These are phyloP conservation scores for Colletotrichum higginsianum DNA, from an alignment of 2,329 filamentous ascomycete genomes.

Conservation along the genomic window DNA sequence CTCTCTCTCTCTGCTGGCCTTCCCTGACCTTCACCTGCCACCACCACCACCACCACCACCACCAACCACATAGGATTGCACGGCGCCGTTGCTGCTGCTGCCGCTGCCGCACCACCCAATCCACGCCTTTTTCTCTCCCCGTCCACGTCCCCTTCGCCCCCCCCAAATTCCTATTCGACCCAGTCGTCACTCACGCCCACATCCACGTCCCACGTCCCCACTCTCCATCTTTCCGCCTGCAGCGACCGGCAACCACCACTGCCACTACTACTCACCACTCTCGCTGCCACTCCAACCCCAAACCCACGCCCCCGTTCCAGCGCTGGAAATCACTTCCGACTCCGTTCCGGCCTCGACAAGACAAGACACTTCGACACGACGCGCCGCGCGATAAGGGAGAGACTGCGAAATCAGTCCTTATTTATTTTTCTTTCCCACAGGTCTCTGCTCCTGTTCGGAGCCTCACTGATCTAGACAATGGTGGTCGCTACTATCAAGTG, in stretches of 20 bases:
- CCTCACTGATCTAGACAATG: constrained; percentile 63
- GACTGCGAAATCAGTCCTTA: constrained; percentile 38
- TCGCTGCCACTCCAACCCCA: constrained; percentile 33
- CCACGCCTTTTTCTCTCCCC: constrained; percentile 25
- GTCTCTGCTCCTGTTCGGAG: constrained; percentile 56
- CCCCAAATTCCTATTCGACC: constrained; percentile 40
- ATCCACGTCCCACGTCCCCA: constrained; percentile 23
- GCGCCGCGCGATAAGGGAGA: constrained; percentile 46
- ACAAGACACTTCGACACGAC: constrained; percentile 44
- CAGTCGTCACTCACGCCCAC: constrained; percentile 2
- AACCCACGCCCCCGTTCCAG: constrained; percentile 21
- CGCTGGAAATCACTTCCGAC: constrained; percentile 39
- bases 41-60: background rate
- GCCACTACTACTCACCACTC: constrained; percentile 37
- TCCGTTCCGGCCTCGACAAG: constrained; percentile 39
- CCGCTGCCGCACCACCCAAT: constrained; percentile 15
- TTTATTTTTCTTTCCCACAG: constrained; percentile 38
- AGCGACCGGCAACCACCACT: constrained; percentile 39
- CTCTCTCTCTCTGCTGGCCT: too few species aligned
- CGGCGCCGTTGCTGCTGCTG: background rate
- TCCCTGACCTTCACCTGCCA: constrained; percentile 8
- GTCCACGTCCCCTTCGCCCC: constrained; percentile 13
- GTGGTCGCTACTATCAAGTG: constrained; percentile 78
- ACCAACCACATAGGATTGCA: constrained; percentile 4
- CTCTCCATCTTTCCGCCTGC: constrained; percentile 42